These are phyloP conservation scores for Periconia sp. DNA, from an alignment of 2,329 filamentous ascomycete species.

Conservation along the genomic window DNA sequence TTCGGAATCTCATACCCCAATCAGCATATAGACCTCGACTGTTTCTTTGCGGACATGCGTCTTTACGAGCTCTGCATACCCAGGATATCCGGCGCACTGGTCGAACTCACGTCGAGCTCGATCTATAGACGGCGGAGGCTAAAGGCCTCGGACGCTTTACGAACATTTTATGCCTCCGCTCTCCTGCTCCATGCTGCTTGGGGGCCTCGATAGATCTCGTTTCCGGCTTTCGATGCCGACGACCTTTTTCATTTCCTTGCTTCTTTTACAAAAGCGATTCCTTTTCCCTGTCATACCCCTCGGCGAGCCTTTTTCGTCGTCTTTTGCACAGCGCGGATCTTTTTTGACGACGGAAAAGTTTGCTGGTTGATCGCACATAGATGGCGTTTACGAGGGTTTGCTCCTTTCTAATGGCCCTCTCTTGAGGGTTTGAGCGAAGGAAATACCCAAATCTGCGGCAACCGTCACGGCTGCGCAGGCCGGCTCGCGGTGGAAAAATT, in stretches of 20 bases:
- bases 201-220: slow-evolving; percentile 48
- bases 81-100: slow-evolving; percentile 42
- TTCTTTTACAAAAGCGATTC: slow-evolving; percentile 48
- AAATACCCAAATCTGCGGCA: slow-evolving; percentile 42
- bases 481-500: slow-evolving; percentile 35
- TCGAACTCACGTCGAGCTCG: slow-evolving; percentile 44
- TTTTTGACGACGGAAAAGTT: slow-evolving; percentile 42
- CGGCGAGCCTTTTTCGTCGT: slow-evolving; percentile 37
- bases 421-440: slow-evolving; percentile 37
- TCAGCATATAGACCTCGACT: slow-evolving; percentile 59
- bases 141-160: slow-evolving; percentile 43
- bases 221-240: slow-evolving; percentile 46
- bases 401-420: slow-evolving; percentile 34
- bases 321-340: slow-evolving; percentile 33
- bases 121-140: slow-evolving; percentile 44
- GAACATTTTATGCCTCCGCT: slow-evolving; percentile 48
- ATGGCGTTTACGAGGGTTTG: slow-evolving; percentile 46
- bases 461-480: slow-evolving; percentile 24
- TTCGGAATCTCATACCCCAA: slow-evolving; percentile 55
- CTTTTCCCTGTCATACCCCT: slow-evolving; percentile 35
- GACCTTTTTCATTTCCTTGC: slow-evolving; percentile 39
- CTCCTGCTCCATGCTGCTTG: slow-evolving; percentile 48
- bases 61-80: slow-evolving; percentile 47
- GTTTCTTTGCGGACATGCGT: slow-evolving; percentile 52
- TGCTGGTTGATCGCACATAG: slow-evolving; percentile 45